phyloP scores from a whole-genome alignment of 192 early-diverging fungal species.

The Entomortierella parvispora region DNA sequence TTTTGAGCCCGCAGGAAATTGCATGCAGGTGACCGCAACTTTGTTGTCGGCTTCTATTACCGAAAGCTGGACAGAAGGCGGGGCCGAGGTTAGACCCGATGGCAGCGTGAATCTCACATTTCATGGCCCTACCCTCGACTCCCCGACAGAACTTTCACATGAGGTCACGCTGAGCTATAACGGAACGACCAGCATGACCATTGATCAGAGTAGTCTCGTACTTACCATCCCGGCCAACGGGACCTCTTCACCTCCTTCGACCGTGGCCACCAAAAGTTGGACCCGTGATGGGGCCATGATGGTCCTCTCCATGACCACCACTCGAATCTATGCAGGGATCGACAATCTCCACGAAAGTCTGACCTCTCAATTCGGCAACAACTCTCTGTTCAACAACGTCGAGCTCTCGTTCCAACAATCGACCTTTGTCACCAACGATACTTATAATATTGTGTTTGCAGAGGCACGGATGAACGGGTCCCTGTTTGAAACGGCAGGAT shows the following conservation, averaged over 20 bases:
- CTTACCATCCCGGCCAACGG: neutral
- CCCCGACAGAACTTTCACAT: neutral
- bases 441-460: neutral
- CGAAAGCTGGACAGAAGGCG: neutral
- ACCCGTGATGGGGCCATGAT: neutral
- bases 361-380: neutral
- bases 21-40: neutral
- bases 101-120: neutral
- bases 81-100: neutral
- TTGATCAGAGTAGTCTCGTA: neutral
- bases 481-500: neutral
- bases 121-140: neutral
- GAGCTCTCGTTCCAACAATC: constrained; percentile 1
- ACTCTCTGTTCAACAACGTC: neutral
- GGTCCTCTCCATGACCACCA: neutral
- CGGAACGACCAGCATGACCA: neutral
- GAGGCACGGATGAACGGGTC: neutral
- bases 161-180: neutral
- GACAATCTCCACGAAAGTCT: neutral
- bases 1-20: neutral
- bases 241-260: neutral
- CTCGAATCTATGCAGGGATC: constrained; percentile 7
- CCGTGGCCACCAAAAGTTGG: constrained; percentile 1
- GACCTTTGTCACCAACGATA: neutral
- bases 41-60: neutral